Percentiles rank a stretch among this genome's conserved stretches.
Conservation (phyloP, 83 land plant species). For the Diphasiastrum complanatum region DNA sequence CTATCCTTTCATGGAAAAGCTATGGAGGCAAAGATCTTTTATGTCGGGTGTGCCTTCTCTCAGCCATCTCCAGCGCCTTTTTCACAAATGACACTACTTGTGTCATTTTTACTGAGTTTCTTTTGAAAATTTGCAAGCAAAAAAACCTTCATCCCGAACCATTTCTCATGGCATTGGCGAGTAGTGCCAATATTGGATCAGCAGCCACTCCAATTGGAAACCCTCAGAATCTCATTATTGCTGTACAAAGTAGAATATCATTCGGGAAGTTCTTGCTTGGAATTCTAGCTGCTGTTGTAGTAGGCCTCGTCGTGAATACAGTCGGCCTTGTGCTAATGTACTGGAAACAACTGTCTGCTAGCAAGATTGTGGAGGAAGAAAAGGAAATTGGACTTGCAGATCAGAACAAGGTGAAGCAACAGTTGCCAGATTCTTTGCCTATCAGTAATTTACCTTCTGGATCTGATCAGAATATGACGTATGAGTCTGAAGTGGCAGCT, state of each 20-base stretch:
- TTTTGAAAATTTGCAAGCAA: slow-evolving; percentile 56
- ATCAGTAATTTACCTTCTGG: neutral
- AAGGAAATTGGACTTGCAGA: slow-evolving; percentile 16
- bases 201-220: slow-evolving; percentile 79
- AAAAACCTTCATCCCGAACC: slow-evolving; percentile 61
- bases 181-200: slow-evolving; percentile 79
- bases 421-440: neutral
- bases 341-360: slow-evolving; percentile 40
- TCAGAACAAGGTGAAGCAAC: slow-evolving; percentile 18
- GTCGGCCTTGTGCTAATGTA: slow-evolving; percentile 34
- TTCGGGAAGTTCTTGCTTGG: slow-evolving; percentile 50
- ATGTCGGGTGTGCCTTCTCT: slow-evolving; percentile 52
- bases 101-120: slow-evolving; percentile 68
- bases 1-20: slow-evolving; percentile 59
- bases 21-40: slow-evolving; percentile 61
- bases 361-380: slow-evolving; percentile 35
- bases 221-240: slow-evolving; percentile 64
- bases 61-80: slow-evolving; percentile 65
- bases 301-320: slow-evolving; percentile 48
- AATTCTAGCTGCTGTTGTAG: slow-evolving; percentile 49
- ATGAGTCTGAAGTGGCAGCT: too few relatives aligned
- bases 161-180: slow-evolving; percentile 65
- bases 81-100: slow-evolving; percentile 78
- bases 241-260: slow-evolving; percentile 27
- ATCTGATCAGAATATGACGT: too few relatives aligned